Evolutionary conservation across 1,284 basidiomycete genomes (phyloP).

Genomic region (Microbotryum violaceum): DNA sequence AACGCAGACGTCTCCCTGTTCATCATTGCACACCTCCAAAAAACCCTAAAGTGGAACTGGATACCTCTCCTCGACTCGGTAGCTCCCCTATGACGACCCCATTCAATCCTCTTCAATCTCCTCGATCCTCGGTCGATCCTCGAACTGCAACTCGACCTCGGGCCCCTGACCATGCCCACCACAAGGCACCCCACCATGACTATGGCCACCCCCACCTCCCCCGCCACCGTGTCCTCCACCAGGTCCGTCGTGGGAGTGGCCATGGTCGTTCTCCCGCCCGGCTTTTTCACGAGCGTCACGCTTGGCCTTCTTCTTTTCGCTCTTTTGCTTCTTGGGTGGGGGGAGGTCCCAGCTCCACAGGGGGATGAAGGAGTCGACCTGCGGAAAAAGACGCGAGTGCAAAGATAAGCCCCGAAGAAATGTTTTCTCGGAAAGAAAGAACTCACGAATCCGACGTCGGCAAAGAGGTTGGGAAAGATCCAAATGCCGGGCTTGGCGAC

Average conservation of each 20-base stretch:
- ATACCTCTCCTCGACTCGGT: no score
- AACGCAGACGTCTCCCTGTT: no score
- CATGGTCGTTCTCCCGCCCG: neutral
- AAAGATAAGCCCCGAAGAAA: neutral
- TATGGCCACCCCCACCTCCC: neutral
- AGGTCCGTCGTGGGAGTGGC: neutral
- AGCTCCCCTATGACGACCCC: neutral
- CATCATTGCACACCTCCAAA: no score
- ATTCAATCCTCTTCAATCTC: neutral
- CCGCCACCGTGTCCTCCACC: neutral
- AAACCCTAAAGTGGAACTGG: no score
- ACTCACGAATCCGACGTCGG: conserved; percentile 96
- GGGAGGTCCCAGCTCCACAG: conserved; percentile 96
- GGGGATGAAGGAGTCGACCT: conserved; percentile 97
- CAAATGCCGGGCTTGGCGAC: conserved; percentile 86
- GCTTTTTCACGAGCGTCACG: conserved; percentile 56
- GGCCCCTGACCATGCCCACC: neutral
- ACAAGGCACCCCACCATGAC: neutral
- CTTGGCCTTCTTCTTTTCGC: conserved; percentile 4
- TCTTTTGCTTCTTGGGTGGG: conserved; percentile 55
- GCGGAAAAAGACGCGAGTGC: conserved; percentile 6
- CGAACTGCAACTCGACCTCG: neutral
- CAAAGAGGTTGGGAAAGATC: conserved; percentile 98
- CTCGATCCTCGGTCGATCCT: neutral
- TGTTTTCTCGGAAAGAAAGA: neutral